phyloP scores from a whole-genome alignment of 164 flowering plant genomes.

The Dillenia suffruticosa region DNA sequence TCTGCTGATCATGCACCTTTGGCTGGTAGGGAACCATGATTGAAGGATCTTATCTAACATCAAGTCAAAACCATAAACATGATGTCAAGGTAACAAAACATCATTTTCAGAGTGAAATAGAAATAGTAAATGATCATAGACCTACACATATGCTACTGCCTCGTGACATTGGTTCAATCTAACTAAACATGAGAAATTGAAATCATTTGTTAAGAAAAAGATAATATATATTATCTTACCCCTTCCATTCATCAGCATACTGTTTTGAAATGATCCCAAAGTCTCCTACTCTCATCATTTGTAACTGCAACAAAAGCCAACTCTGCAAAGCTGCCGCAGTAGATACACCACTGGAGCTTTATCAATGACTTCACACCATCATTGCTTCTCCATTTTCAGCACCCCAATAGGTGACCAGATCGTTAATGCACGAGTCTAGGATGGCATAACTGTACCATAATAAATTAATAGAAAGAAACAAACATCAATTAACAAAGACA shows the following conservation, averaged over 20 bases:
- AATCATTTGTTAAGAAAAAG: background rate
- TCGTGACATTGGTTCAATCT: too few species aligned
- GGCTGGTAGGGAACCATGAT: too few species aligned
- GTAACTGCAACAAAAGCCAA: slow-evolving; percentile 80
- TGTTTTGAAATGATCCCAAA: slow-evolving; percentile 82
- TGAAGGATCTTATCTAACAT: too few species aligned
- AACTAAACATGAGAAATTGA: too few species aligned
- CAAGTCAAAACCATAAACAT: too few species aligned
- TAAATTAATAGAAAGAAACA: background rate
- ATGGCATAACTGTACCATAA: background rate
- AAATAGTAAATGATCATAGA: too few species aligned
- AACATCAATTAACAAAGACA: background rate
- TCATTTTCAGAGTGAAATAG: too few species aligned
- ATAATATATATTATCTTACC: slow-evolving; percentile 29
- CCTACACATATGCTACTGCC: too few species aligned
- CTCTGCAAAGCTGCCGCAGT: slow-evolving; percentile 64
- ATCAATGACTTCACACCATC: slow-evolving; percentile 94
- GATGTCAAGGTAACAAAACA: too few species aligned
- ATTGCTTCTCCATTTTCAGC: slow-evolving; percentile 69
- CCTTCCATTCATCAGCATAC: slow-evolving; percentile 87
- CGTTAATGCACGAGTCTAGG: background rate
- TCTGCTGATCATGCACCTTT: too few species aligned
- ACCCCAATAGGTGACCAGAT: slow-evolving; percentile 27
- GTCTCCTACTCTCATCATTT: slow-evolving; percentile 46
- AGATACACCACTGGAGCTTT: slow-evolving; percentile 95